Conservation (phyloP, 2,329 filamentous ascomycete genomes). For the Ascochyta koolunga region DNA sequence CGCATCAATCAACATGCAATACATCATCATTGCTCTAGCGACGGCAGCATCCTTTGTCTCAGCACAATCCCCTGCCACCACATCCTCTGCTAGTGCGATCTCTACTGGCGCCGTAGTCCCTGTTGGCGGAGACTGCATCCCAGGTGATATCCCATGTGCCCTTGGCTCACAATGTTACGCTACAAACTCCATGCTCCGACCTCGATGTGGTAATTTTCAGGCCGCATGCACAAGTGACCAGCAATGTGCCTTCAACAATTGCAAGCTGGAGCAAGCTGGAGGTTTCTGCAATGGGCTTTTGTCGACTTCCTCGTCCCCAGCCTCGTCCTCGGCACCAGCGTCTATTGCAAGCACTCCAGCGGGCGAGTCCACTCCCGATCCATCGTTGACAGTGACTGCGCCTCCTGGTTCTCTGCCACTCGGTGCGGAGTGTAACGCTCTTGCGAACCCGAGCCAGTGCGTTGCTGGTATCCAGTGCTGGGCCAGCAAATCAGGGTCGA, state of each 20-base stretch:
- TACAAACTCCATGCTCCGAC: constrained; percentile 17
- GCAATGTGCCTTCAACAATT: constrained; percentile 30
- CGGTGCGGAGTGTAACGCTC: constrained; percentile 23
- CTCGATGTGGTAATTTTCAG: constrained; percentile 29
- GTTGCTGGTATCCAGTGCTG: constrained; percentile 19
- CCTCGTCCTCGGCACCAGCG: constrained; percentile 14
- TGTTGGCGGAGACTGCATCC: constrained; percentile 19
- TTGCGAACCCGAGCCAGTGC: constrained; percentile 19
- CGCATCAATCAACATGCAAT: constrained; percentile 21
- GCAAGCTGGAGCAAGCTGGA: constrained; percentile 13
- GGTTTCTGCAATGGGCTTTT: constrained; percentile 27
- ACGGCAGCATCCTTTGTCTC: constrained; percentile 17
- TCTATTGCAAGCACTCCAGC: constrained; percentile 3
- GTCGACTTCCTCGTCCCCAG: neutral
- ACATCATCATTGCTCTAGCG: constrained; percentile 20
- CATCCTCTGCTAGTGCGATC: constrained; percentile 5
- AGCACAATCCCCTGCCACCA: constrained; percentile 10
- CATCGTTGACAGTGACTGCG: constrained; percentile 20
- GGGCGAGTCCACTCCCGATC: constrained; percentile 8
- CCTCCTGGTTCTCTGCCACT: constrained; percentile 22
- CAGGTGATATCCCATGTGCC: constrained; percentile 20
- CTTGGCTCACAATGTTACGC: constrained; percentile 25
- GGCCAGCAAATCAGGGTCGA: constrained; percentile 21
- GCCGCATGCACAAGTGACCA: constrained; percentile 23
- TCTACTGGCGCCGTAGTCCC: constrained; percentile 16